Evolutionary conservation across 1,284 basidiomycete genomes (phyloP), one percentile per base, ranked within the genome.

Genomic region (Boletus sp.): DNA sequence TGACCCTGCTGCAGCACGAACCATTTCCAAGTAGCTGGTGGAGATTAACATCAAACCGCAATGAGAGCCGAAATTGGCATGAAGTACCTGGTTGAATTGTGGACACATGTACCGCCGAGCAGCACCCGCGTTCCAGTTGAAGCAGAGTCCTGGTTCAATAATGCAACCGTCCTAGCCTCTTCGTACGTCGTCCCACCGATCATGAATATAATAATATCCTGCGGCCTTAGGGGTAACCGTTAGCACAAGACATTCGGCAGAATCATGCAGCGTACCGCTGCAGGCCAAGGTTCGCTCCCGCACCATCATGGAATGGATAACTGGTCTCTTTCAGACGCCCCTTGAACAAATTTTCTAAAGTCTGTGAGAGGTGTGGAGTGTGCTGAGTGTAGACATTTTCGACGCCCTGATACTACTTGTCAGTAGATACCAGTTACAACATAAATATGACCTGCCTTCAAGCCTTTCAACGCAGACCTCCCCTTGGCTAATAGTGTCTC

Each of bases 311-410:
- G 72, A 93, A 98, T 0, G 96, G 94, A 69, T 99, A 94, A 53
- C 83, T 91, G 2, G 82, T 79, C 56, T 98, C 95, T 56, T 81
- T 84, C 53, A 99, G 67, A 40, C 90, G 76, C 12, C 94, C 95
- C 59, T 84, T 92, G 60, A 96, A 80, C 2, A 99, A 71, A 47
- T 89, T 78, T 62, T 99, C 96, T 17, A 99, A 71, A 5, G 95
- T 99, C 62, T 97, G 84, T 0, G 88, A 83, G 3, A 99, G 74
- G 67, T 96, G 94, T 8, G 96, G 96, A 13, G 86, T 88, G 62
- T 99, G 96, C 62, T 99, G 96, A 47, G 94, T 99, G 65, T 98
- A 99, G 8, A 99, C 95, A 61, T 99, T 99, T 68, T 99, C 96
- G 6, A 99, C 96, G 7, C 96, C 96, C 88, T 92, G n/a, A 48